Evolutionary conservation across 768 basidiomycete species (phyloP).

Genomic region (Termitomyces sp.): DNA sequence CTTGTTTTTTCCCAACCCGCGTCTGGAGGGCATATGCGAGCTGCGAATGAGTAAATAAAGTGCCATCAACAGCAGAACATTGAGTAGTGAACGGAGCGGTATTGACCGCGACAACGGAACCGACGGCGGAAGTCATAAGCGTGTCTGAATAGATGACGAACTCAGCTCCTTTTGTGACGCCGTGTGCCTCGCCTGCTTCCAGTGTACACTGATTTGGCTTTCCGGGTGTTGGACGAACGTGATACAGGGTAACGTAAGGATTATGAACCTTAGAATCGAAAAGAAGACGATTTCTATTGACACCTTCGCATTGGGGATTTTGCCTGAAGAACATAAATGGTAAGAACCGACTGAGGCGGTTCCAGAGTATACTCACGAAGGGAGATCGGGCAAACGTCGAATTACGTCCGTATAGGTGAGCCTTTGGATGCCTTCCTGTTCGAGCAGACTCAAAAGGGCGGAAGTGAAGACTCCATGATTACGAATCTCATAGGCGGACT

Average conservation of each 20-base stretch:
- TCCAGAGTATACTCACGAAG: not conserved
- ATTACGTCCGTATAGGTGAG: conserved; percentile 7
- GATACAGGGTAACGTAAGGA: not conserved
- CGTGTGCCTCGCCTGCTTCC: not conserved
- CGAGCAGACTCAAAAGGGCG: not conserved
- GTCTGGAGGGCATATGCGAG: not conserved
- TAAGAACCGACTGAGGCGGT: not conserved
- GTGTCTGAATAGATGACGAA: not conserved
- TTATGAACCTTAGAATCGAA: not conserved
- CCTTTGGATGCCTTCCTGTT: not conserved
- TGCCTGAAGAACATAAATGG: not conserved
- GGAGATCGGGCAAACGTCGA: not conserved
- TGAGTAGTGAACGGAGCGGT: not conserved
- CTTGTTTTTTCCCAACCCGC: not conserved
- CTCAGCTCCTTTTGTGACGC: not conserved
- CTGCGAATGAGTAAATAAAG: not conserved
- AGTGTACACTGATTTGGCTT: not conserved
- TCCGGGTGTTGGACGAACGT: not conserved
- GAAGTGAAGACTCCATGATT: conserved; percentile 2
- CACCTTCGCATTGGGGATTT: conserved; percentile 5
- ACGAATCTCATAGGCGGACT: not conserved
- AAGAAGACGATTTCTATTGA: not conserved
- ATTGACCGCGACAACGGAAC: not conserved
- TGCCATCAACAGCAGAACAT: not conserved
- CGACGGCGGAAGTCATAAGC: not conserved